phyloP scores from a whole-genome alignment of 345 rosid species.

The Ceriops decandra region DNA sequence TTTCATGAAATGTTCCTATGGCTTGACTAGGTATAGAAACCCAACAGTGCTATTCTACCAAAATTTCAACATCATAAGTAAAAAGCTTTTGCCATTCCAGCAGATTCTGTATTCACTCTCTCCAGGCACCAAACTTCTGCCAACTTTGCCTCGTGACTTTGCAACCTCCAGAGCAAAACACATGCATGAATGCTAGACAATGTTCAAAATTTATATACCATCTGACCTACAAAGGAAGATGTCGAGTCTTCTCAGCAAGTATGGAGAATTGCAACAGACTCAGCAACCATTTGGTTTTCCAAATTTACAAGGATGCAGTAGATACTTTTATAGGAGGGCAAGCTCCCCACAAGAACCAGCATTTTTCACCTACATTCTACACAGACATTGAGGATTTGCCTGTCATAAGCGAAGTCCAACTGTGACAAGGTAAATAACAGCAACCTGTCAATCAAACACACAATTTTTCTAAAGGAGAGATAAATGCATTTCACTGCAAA shows the following conservation, averaged over 20 bases:
- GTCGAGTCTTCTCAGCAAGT: constrained; percentile 23
- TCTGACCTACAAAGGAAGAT: constrained; percentile 18
- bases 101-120: constrained; percentile 10
- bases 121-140: constrained; percentile 12
- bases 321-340: constrained; percentile 13
- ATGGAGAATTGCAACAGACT: constrained; percentile 18
- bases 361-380: constrained; percentile 17
- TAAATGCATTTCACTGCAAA: neutral
- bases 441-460: constrained; percentile 6
- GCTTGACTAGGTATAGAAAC: constrained; percentile 18
- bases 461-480: neutral
- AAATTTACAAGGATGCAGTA: constrained; percentile 26
- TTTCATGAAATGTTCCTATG: constrained; percentile 23
- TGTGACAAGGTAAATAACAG: constrained; percentile 16
- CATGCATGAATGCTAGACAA: constrained; percentile 24
- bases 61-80: constrained; percentile 33
- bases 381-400: constrained; percentile 19
- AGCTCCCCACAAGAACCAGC: constrained; percentile 22
- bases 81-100: constrained; percentile 2
- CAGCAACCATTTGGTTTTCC: constrained; percentile 20
- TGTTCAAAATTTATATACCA: constrained; percentile 33
- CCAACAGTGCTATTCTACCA: constrained; percentile 41
- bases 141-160: constrained; percentile 15
- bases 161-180: constrained; percentile 13
- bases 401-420: constrained; percentile 21